Percentiles rank a stretch among this genome's conserved stretches.
These are phyloP conservation scores for Lycium ferocissimum DNA, from an alignment of 257 asterid genomes.

Conservation along the genomic window DNA sequence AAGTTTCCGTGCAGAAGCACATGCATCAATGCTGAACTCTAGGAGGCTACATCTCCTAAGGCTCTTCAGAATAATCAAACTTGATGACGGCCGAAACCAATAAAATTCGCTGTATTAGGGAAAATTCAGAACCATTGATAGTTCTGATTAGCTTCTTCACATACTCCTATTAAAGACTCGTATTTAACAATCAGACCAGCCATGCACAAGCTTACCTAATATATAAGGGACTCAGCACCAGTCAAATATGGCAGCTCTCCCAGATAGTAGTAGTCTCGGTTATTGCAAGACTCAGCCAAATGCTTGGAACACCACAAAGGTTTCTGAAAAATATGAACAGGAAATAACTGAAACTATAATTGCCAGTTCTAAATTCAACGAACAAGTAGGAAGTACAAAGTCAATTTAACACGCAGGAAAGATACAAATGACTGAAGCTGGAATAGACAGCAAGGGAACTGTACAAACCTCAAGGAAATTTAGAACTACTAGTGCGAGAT, in stretches of 20 bases:
- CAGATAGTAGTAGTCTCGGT: conserved; percentile 75
- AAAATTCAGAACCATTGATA: not conserved
- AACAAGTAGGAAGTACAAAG: too few species aligned
- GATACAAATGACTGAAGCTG: not conserved
- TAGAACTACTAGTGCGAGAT: conserved; percentile 73
- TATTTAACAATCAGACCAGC: not conserved
- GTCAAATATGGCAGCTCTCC: conserved; percentile 89
- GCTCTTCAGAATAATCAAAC: not conserved
- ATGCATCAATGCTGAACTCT: not conserved
- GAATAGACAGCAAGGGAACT: conserved; percentile 30
- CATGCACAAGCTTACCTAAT: conserved; percentile 59
- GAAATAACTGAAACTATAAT: too few species aligned
- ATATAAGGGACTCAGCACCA: conserved; percentile 65
- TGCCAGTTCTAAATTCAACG: too few species aligned
- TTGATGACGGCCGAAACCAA: not conserved
- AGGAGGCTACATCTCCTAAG: not conserved
- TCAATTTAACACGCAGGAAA: not conserved
- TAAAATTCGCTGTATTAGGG: not conserved
- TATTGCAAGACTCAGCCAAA: conserved; percentile 53
- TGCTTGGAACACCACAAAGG: conserved; percentile 85
- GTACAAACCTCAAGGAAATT: conserved; percentile 75
- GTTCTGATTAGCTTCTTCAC: not conserved
- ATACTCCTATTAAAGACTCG: not conserved
- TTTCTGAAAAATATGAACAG: conserved; percentile 46
- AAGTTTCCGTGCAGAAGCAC: not conserved